These are phyloP conservation scores for Eucalyptus sp. DNA, from an alignment of 345 rosid genomes.

Conservation along the genomic window DNA sequence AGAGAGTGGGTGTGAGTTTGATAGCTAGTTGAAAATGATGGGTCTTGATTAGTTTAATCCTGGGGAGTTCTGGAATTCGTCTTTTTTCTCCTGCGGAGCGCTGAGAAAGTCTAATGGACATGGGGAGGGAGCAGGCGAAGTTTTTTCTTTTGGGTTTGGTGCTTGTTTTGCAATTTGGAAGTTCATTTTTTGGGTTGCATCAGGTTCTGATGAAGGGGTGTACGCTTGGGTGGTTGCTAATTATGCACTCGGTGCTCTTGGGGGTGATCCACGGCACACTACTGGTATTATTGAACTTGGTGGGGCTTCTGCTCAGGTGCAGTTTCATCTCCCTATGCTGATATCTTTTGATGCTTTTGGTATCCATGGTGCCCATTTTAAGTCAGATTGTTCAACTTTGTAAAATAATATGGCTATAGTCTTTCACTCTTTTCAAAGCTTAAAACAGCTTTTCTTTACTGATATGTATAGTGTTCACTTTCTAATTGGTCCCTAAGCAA, in stretches of 20 bases:
- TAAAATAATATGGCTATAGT: not conserved
- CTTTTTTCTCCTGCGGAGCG: not conserved
- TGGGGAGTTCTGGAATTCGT: not conserved
- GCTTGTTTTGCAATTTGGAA: not conserved
- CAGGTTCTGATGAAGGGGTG: slow-evolving; percentile 93
- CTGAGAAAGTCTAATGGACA: not conserved
- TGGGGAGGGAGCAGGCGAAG: not conserved
- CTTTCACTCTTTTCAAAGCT: not conserved
- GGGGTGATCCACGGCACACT: slow-evolving; percentile 63
- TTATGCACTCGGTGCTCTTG: slow-evolving; percentile 68
- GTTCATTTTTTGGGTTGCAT: not conserved
- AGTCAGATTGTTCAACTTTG: not conserved
- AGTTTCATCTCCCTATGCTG: not conserved
- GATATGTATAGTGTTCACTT: not conserved
- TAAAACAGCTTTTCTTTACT: not conserved
- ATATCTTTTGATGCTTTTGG: not conserved
- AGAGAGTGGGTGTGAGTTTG: not conserved
- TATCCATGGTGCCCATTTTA: not conserved
- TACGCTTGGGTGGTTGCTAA: slow-evolving; percentile 97
- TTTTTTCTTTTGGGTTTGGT: not conserved
- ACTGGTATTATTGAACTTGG: slow-evolving; percentile 96
- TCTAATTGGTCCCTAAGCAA: not conserved
- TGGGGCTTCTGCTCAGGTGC: slow-evolving; percentile 96
- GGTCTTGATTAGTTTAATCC: not conserved
- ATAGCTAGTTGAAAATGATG: not conserved